phyloP scores from a whole-genome alignment of 1,139 yeast species.

The Scheffersomyces illinoinensis region DNA sequence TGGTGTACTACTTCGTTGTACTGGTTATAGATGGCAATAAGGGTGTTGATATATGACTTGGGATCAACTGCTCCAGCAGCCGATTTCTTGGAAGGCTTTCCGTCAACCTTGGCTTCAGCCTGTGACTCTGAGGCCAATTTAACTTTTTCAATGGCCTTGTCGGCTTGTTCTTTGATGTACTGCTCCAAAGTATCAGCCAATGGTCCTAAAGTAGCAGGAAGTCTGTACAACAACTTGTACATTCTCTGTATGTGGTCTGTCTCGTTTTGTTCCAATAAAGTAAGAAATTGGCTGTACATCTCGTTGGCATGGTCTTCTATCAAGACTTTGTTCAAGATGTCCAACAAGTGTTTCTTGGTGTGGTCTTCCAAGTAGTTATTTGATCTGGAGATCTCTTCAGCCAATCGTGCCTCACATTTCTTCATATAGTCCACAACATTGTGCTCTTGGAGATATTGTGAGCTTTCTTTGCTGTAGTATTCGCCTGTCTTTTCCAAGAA shows the following conservation, averaged over 20 bases:
- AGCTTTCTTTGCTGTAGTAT: constrained; percentile 73
- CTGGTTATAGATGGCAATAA: constrained; percentile 68
- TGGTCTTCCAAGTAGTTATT: constrained; percentile 83
- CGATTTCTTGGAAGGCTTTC: constrained; percentile 20
- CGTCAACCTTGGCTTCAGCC: constrained; percentile 12
- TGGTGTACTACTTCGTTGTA: constrained; percentile 65
- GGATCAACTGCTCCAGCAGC: constrained; percentile 57
- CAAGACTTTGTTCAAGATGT: constrained; percentile 71
- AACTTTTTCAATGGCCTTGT: constrained; percentile 65
- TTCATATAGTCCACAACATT: constrained; percentile 90
- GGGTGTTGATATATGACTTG: constrained; percentile 73
- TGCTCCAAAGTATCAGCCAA: constrained; percentile 71
- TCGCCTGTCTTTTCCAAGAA: constrained; percentile 73
- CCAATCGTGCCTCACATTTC: constrained; percentile 78
- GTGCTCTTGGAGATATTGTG: constrained; percentile 63
- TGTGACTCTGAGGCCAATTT: constrained; percentile 47
- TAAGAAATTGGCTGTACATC: constrained; percentile 75
- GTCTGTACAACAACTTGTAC: constrained; percentile 74
- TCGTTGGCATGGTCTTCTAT: constrained; percentile 77
- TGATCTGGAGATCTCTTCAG: constrained; percentile 79
- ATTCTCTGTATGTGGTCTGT: constrained; percentile 76
- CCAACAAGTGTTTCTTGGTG: constrained; percentile 75
- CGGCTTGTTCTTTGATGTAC: constrained; percentile 75
- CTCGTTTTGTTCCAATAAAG: constrained; percentile 74
- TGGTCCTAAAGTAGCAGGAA: constrained; percentile 74